phyloP scores from a whole-genome alignment of 2,329 filamentous ascomycete species.

The Microdochium bolleyi region DNA sequence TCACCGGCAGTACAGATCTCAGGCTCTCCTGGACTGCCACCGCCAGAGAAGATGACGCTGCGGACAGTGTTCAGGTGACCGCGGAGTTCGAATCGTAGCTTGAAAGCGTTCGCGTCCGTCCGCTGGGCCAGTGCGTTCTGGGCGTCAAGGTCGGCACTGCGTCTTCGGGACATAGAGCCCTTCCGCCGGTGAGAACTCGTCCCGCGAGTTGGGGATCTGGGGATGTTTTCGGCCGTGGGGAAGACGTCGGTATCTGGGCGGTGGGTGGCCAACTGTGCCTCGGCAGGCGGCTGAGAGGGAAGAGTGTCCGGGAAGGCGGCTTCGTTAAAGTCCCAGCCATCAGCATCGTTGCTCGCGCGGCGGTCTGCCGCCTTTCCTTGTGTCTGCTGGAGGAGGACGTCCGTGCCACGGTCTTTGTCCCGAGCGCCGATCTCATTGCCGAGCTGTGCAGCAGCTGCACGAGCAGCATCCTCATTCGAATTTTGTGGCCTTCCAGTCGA shows the following conservation, averaged over 20 bases:
- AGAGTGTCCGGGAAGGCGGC: conserved; percentile 52
- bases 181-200: conserved; percentile 69
- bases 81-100: conserved; percentile 82
- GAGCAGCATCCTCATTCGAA: background rate
- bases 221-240: conserved; percentile 68
- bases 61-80: conserved; percentile 92
- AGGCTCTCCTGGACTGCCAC: conserved; percentile 88
- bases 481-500: background rate
- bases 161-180: conserved; percentile 66
- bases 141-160: conserved; percentile 60
- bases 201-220: conserved; percentile 71
- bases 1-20: conserved; percentile 96
- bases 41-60: conserved; percentile 92
- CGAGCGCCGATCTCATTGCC: background rate
- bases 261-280: conserved; percentile 36
- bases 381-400: background rate
- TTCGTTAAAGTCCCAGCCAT: conserved; percentile 93
- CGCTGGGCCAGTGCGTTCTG: conserved; percentile 44
- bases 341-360: conserved; percentile 49
- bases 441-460: background rate
- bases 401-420: background rate
- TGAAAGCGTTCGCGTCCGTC: conserved; percentile 71
- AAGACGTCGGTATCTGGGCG: conserved; percentile 86
- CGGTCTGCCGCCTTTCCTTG: conserved; percentile 31
- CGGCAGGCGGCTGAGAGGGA: conserved; percentile 25